These are phyloP conservation scores for Lodderomyces orthopsilosis DNA, from an alignment of 1,139 yeast genomes.

Conservation along the genomic window DNA sequence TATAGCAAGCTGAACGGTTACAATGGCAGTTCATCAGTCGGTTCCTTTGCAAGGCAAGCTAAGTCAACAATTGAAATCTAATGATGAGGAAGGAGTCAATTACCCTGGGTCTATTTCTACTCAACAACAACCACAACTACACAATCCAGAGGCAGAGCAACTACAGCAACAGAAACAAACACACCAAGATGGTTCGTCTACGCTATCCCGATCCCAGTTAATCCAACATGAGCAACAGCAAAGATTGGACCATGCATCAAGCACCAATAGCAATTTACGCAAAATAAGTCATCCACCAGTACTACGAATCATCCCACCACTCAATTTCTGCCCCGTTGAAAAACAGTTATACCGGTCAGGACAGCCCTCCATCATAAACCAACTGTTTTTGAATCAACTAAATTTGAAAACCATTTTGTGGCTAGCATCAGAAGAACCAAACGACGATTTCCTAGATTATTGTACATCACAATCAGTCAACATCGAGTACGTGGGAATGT, in stretches of 20 bases:
- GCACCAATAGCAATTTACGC: conserved; percentile 9
- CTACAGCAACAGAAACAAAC: neutral
- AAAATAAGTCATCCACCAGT: conserved; percentile 46
- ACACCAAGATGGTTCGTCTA: neutral
- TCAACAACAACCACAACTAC: neutral
- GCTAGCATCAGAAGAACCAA: conserved; percentile 96
- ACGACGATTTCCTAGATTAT: conserved; percentile 79
- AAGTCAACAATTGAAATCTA: neutral
- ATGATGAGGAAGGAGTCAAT: neutral
- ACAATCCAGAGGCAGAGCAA: conserved; percentile 4
- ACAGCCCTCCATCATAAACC: conserved; percentile 94
- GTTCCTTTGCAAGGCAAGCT: conserved; percentile 1
- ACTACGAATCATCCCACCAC: conserved; percentile 80
- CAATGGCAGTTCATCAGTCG: conserved; percentile 1
- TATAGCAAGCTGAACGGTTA: too few species aligned
- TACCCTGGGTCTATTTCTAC: neutral
- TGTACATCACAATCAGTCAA: conserved; percentile 70
- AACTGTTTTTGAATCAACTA: conserved; percentile 74
- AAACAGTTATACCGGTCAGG: conserved; percentile 83
- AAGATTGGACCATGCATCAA: conserved; percentile 4
- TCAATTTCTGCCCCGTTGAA: conserved; percentile 94
- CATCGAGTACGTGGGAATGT: conserved; percentile 64
- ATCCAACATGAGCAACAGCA: conserved; percentile 1
- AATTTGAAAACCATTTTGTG: conserved; percentile 80
- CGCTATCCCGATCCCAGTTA: neutral